Base-by-base conservation (phyloP, 2,329 filamentous ascomycete species). In the Colletotrichum eremochloae region DNA sequence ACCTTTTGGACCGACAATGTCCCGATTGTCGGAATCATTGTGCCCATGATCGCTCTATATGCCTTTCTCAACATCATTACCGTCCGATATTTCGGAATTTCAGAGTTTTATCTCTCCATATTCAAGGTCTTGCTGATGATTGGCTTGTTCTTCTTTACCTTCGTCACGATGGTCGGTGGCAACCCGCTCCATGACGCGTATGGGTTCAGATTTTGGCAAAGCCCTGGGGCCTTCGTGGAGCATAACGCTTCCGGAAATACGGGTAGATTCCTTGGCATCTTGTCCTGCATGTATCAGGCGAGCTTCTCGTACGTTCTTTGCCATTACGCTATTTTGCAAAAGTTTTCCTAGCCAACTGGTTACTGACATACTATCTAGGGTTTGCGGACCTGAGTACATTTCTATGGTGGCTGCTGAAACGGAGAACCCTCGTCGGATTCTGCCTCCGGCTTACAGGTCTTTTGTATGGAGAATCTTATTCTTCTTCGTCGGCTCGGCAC, bases 381-480 rank as follows among this genome's bases (percentile, higher is more conserved):
- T 92, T 66, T 88, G 89, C 36, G 91, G 91, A 0, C 91, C 91
- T 2, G 91, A 93, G 76, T 93, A 92, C 76, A 88, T 93, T 53
- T 86, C 86, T 42, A 90, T 89, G 77, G 93, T 93, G 1, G 90
- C 93, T 18, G 92, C 91, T 58, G 91, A 93, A 80, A 87, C 91
- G 2, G 84, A 91, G 76, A 89, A 91, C 73, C 91, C 91, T 0
- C 87, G 91, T 5, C 82, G 81, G 14, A 88, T 89, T 60, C 87
- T 95, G 80, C 92, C 92, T 42, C 86, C 86, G 58, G 92, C 92
- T 1, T 94, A 89, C 82, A 93, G 93, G 76, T 91, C 90, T 0
- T 91, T 94, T 8, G 94, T 93, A 81, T 92, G 91, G 79, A 89
- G 93, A 56, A 86, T 94, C 62, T 91, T 89, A 2, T 81, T 90